Conservation (phyloP, 306 rosid genomes). For the Quercus agrifolia region DNA sequence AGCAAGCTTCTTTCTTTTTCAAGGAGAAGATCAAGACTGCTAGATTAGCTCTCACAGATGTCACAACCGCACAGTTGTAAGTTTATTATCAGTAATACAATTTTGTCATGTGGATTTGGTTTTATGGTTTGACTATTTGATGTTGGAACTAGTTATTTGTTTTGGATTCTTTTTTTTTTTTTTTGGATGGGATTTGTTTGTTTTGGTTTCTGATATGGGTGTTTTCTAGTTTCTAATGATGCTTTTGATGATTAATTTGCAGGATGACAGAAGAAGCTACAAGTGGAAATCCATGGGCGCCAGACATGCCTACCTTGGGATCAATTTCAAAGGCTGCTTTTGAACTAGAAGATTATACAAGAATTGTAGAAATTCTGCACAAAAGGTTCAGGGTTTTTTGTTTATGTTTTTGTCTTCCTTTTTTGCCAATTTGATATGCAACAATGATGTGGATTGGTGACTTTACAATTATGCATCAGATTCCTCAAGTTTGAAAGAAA, state of each 20-base stretch:
- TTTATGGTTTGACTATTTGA: background rate
- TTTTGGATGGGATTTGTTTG: background rate
- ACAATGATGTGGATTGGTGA: background rate
- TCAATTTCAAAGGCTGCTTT: conserved; percentile 95
- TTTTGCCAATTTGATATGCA: background rate
- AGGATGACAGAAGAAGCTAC: conserved; percentile 92
- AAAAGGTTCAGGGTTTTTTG: conserved; percentile 23
- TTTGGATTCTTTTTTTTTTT: background rate
- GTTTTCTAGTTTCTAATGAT: background rate
- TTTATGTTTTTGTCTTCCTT: background rate
- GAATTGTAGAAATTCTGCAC: conserved; percentile 54
- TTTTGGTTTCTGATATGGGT: conserved; percentile 14
- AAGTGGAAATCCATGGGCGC: conserved; percentile 64
- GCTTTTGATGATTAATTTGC: background rate
- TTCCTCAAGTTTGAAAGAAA: conserved; percentile 71
- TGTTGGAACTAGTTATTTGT: background rate
- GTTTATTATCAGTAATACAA: background rate
- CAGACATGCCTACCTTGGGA: conserved; percentile 60
- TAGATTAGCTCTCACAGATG: conserved; percentile 93
- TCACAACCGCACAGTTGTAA: conserved; percentile 82
- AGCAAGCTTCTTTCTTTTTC: conserved; percentile 89
- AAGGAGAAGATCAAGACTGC: conserved; percentile 92
- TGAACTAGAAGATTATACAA: conserved; percentile 81
- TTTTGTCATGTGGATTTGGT: conserved; percentile 8
- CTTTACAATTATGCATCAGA: conserved; percentile 34